These are phyloP conservation scores for Erysiphe pulchra DNA, from an alignment of 2,329 filamentous ascomycete genomes.

Conservation along the genomic window DNA sequence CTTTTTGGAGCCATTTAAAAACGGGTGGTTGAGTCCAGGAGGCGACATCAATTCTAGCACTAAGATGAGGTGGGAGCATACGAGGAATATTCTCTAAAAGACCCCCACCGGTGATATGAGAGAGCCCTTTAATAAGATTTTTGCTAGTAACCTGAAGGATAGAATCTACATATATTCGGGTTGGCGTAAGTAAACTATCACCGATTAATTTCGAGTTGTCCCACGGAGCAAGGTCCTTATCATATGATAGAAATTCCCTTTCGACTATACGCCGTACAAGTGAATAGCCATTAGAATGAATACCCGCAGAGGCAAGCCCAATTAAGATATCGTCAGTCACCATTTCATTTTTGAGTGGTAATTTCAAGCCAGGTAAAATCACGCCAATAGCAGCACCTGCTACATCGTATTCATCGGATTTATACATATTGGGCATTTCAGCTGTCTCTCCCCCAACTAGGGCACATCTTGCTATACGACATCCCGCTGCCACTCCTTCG, in stretches of 20 bases:
- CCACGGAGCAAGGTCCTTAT: slow-evolving; percentile 50
- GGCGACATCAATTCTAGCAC: slow-evolving; percentile 51
- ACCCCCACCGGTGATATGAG: slow-evolving; percentile 91
- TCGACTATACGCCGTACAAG: slow-evolving; percentile 80
- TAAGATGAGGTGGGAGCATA: slow-evolving; percentile 58
- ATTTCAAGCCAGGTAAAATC: slow-evolving; percentile 38
- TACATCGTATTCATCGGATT: slow-evolving; percentile 72
- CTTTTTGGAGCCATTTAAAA: slow-evolving; percentile 61
- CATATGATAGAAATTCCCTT: slow-evolving; percentile 41
- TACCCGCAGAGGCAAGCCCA: slow-evolving; percentile 60
- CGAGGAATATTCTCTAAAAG: slow-evolving; percentile 83
- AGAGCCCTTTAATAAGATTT: slow-evolving; percentile 62
- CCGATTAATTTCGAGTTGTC: slow-evolving; percentile 36
- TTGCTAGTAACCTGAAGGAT: slow-evolving; percentile 39
- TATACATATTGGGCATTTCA: slow-evolving; percentile 87
- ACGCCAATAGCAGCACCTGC: slow-evolving; percentile 77
- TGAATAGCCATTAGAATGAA: slow-evolving; percentile 94
- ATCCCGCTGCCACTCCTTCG: slow-evolving; percentile 69
- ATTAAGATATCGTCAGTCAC: slow-evolving; percentile 58
- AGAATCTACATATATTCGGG: slow-evolving; percentile 75
- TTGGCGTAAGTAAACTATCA: slow-evolving; percentile 60
- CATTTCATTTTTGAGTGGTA: slow-evolving; percentile 60
- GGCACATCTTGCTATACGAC: slow-evolving; percentile 48
- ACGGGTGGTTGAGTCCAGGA: slow-evolving; percentile 54
- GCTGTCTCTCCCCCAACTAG: slow-evolving; percentile 94